Base-by-base conservation (phyloP, 331 rosid genomes). In the Cucumis variabilis region DNA sequence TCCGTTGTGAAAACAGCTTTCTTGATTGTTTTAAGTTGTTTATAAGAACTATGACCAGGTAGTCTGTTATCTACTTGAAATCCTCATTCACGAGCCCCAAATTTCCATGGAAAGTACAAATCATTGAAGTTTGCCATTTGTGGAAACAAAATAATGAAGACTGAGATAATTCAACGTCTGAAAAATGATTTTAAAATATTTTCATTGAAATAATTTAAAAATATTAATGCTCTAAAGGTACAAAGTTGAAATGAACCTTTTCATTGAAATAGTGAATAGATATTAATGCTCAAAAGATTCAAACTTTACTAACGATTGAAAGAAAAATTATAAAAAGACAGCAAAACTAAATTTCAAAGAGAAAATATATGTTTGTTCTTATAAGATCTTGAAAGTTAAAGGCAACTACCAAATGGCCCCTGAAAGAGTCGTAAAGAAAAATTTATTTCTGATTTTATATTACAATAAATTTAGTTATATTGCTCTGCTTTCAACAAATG, bases 401-500 rank as follows among this genome's bases (percentile, higher is more conserved):
- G 80, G 41, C 55, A 21, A 33, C 58, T 74, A 15, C 28, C 1
- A 6, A 73, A 73, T 4, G 0, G 55, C 27, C 19, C 17, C 28
- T 24, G 65, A 24, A 24, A 51, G 41, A 51, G 41, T 51, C 14
- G 33, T 75, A 23, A 48, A 50, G 66, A 65, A 24, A 78, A 78
- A 51, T 78, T 78, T 50, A 12, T 14, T 8, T 78, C 15, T 51
- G 66, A 28, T 25, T 79, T 79, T 13, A 14, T 25, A 44, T 79
- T 79, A 11, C 24, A 53, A 25, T 79, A 27, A 53, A 79, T 65
- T 79, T 13, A 51, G 67, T 83, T 83, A 28, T 60, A 23, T 83
- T 83, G 41, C n/a, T 15, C 86, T 37, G 41, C 86, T n/a, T 66
- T 66, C 46, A 24, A 46, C 24, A 63, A 67, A 83, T 24, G n/a